Evolutionary conservation across 352 stramenopile species (phyloP), one percentile per base, ranked within the genome.

Genomic region (Blastocystis sp.): DNA sequence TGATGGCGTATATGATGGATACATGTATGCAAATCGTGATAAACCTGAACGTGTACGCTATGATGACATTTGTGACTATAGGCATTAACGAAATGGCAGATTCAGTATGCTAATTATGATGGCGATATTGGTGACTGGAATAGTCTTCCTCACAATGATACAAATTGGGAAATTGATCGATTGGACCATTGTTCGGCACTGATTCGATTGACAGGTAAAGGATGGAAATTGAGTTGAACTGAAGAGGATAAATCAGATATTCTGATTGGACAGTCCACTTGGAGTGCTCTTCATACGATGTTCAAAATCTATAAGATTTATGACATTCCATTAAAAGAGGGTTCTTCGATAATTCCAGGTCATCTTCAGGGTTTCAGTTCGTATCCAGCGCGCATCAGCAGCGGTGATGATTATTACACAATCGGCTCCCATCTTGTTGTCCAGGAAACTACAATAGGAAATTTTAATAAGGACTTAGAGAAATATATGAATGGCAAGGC

Each of bases 221-320:
- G 19, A 33, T 7, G 2, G 56, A 62, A 7, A 15, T 7, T n/a
- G 56, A 33, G 9, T 56, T 81, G n/a, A 81, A n/a, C 3, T 2
- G 0, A 30, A 84, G 73, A 58, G 7, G 73, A 84, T 57, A 84
- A 84, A 42, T 35, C 17, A 0, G 92, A 94, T 66, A 44, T 94
- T 30, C 75, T 94, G 3, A 93, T 92, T 91, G 92, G 92, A 3
- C 92, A 94, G 53, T 91, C 91, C 13, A 94, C 92, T 4, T 94
- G 92, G 92, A 91, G 93, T 69, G 90, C 89, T 19, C 93, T 93
- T 70, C 91, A 90, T 56, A 92, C 91, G 1, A 94, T 94, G 92
- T 93, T 93, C 66, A 92, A 92, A 57, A 91, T 94, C 42, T 94
- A 93, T 89, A 94, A 94, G 84, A 91, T 93, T 82, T 92, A 94